Evolutionary conservation across 2,329 filamentous ascomycete genomes (phyloP).

Genomic region (Aspergillus jensenii): DNA sequence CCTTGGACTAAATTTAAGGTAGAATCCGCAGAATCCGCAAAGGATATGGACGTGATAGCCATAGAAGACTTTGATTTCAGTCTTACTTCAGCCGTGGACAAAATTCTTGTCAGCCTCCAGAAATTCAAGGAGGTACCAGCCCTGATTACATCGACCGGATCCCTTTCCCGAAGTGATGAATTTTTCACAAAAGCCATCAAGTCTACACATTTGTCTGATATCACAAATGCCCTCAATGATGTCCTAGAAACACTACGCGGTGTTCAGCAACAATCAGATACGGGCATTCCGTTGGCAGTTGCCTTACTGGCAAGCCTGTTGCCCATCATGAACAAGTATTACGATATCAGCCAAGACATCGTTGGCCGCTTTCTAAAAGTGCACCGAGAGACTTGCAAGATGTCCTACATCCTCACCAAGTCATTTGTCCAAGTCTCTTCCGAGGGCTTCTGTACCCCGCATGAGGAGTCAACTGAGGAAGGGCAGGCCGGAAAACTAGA

Average conservation of each 20-base stretch:
- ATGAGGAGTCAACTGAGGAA: slow-evolving; percentile 72
- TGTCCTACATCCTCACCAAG: slow-evolving; percentile 73
- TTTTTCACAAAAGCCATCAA: slow-evolving; percentile 55
- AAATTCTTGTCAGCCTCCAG: slow-evolving; percentile 77
- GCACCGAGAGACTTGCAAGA: slow-evolving; percentile 70
- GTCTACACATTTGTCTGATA: slow-evolving; percentile 59
- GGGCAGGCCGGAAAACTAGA: slow-evolving; percentile 78
- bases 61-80: slow-evolving; percentile 55
- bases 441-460: slow-evolving; percentile 88
- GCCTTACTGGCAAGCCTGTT: slow-evolving; percentile 61
- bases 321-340: slow-evolving; percentile 76
- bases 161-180: slow-evolving; percentile 61
- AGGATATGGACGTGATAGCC: slow-evolving; percentile 21
- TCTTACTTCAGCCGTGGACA: slow-evolving; percentile 68
- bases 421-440: slow-evolving; percentile 76
- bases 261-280: slow-evolving; percentile 45
- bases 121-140: slow-evolving; percentile 57
- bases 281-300: slow-evolving; percentile 48
- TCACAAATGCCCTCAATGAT: slow-evolving; percentile 49
- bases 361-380: slow-evolving; percentile 61
- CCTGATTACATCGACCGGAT: slow-evolving; percentile 61
- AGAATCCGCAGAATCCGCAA: slow-evolving; percentile 8
- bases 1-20: slow-evolving; percentile 58
- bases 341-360: slow-evolving; percentile 58
- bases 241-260: slow-evolving; percentile 48